Percentiles rank a stretch among this genome's conserved stretches.
phyloP scores from a whole-genome alignment of 2,329 filamentous ascomycete species.

The Zymoseptoria tritici region DNA sequence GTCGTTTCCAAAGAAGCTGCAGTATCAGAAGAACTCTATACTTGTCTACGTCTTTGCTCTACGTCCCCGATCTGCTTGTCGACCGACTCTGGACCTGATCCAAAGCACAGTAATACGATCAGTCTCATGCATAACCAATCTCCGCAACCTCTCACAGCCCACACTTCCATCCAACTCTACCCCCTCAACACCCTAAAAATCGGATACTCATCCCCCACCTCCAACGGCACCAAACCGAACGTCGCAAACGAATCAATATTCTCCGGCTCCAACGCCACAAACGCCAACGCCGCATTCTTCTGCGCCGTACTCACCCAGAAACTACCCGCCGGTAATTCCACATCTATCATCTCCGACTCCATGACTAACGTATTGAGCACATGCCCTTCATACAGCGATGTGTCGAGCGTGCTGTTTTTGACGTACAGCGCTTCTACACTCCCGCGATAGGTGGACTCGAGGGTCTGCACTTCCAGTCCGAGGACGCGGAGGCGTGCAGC shows the following conservation, averaged over 20 bases:
- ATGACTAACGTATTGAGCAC: conserved; percentile 20
- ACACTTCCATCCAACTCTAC: background rate
- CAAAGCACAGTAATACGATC: too few relatives aligned
- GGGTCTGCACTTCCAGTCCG: conserved; percentile 19
- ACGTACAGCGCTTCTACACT: conserved; percentile 20
- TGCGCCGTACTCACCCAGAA: conserved; percentile 21
- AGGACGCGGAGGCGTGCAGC: conserved; percentile 17
- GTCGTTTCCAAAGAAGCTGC: background rate
- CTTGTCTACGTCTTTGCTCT: background rate
- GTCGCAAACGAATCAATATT: conserved; percentile 19
- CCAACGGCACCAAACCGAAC: conserved; percentile 17
- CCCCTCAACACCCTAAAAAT: conserved; percentile 10
- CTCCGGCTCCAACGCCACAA: conserved; percentile 24
- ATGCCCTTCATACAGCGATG: conserved; percentile 19
- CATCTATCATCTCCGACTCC: conserved; percentile 7
- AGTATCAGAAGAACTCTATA: background rate
- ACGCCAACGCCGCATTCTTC: conserved; percentile 23
- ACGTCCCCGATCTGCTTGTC: too few relatives aligned
- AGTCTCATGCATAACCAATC: too few relatives aligned
- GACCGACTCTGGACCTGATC: too few relatives aligned
- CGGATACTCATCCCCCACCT: conserved; percentile 19
- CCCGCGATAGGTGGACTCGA: conserved; percentile 16
- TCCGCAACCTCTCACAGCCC: too few relatives aligned
- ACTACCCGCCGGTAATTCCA: conserved; percentile 17
- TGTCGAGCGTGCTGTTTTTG: conserved; percentile 12